A percentile compares a stretch with the other conserved stretches of the same genome.
These are phyloP conservation scores for Flaveria ramosissima DNA, from an alignment of 129 eudicot genomes.

Conservation along the genomic window DNA sequence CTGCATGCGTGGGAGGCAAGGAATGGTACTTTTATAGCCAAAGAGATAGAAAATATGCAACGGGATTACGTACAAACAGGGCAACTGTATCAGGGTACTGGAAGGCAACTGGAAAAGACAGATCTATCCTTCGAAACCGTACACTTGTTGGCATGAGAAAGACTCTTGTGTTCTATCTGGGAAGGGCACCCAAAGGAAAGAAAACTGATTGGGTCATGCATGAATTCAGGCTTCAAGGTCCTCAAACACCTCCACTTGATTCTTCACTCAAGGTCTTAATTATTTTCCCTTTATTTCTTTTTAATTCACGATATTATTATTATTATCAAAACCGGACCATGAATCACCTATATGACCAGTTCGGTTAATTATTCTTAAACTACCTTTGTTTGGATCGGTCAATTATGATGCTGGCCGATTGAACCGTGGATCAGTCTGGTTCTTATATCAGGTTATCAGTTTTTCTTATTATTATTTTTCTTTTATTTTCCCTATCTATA, in stretches of 20 bases:
- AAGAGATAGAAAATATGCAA: slow-evolving; percentile 82
- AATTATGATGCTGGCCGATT: no score
- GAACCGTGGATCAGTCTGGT: no score
- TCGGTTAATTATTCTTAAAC: no score
- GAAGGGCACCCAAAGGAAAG: slow-evolving; percentile 93
- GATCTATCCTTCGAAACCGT: slow-evolving; percentile 48
- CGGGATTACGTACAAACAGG: slow-evolving; percentile 81
- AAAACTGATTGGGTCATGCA: slow-evolving; percentile 98
- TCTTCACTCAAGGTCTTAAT: slow-evolving; percentile 36
- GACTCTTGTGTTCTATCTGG: slow-evolving; percentile 83
- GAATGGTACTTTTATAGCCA: slow-evolving; percentile 96
- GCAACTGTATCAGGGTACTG: slow-evolving; percentile 87
- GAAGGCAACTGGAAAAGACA: slow-evolving; percentile 98
- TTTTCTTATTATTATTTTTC: no score
- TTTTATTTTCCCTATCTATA: no score
- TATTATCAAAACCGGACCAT: not conserved
- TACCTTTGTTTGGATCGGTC: no score
- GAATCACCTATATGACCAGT: no score
- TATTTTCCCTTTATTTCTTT: slow-evolving; percentile 23
- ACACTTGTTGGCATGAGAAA: slow-evolving; percentile 83
- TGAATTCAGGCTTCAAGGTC: slow-evolving; percentile 73
- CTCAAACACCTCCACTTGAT: slow-evolving; percentile 36
- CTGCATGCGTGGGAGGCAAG: slow-evolving; percentile 81
- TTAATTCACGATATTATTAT: not conserved
- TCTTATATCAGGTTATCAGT: no score